phyloP scores from a whole-genome alignment of 164 flowering plant species.

The Echeveria elegans region DNA sequence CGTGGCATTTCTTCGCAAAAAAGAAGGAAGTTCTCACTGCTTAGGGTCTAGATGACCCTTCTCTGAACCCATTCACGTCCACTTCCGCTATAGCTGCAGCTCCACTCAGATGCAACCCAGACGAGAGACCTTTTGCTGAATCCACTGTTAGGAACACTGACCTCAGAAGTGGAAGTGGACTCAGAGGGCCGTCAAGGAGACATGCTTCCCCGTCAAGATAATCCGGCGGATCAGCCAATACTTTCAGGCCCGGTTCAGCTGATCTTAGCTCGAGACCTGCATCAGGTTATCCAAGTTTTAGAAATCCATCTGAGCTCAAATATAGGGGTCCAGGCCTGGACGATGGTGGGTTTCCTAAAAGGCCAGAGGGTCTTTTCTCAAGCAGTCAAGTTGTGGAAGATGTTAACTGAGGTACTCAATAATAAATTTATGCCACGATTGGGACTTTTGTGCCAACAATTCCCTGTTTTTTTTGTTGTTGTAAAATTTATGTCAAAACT shows the following conservation, averaged over 20 bases:
- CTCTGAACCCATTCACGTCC: constrained; percentile 34
- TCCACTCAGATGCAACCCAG: constrained; percentile 41
- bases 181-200: constrained; percentile 62
- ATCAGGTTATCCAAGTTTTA: constrained; percentile 47
- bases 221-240: constrained; percentile 44
- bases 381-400: constrained; percentile 53
- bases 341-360: not conserved
- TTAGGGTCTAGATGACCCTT: constrained; percentile 82
- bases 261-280: constrained; percentile 42
- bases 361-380: constrained; percentile 40
- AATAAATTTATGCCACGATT: not conserved
- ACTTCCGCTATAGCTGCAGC: constrained; percentile 35
- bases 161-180: constrained; percentile 41
- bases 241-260: constrained; percentile 43
- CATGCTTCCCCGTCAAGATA: constrained; percentile 66
- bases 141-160: constrained; percentile 52
- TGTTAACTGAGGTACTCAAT: constrained; percentile 22
- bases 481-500: not conserved
- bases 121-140: constrained; percentile 50
- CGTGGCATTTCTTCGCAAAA: constrained; percentile 87
- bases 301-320: constrained; percentile 57
- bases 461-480: not conserved
- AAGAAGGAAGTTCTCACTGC: constrained; percentile 79
- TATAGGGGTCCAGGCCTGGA: constrained; percentile 62
- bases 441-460: not conserved